phyloP scores from a whole-genome alignment of 257 asterid genomes.

The Verbena officinalis region DNA sequence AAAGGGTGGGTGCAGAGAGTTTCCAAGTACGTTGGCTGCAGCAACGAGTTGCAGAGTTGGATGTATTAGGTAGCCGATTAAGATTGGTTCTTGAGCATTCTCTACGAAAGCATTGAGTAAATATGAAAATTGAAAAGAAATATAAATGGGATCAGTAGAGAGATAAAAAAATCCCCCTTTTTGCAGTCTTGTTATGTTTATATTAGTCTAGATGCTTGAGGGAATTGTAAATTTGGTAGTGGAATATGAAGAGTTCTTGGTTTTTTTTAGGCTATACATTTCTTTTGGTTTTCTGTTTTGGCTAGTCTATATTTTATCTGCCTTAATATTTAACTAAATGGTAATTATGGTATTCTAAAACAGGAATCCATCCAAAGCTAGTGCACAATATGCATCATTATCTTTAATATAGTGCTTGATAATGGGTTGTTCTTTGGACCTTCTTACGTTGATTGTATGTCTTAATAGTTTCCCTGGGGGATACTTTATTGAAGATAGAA shows the following conservation, averaged over 20 bases:
- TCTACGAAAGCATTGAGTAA: constrained; percentile 46
- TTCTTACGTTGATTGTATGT: neutral
- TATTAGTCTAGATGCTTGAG: constrained; percentile 24
- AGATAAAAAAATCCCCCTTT: constrained; percentile 17
- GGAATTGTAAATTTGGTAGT: constrained; percentile 35
- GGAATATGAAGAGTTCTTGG: constrained; percentile 23
- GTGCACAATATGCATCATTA: no score
- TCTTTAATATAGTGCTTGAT: neutral
- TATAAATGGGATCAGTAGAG: constrained; percentile 27
- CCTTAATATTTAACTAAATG: constrained; percentile 3
- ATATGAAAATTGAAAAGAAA: neutral
- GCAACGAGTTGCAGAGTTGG: constrained; percentile 74
- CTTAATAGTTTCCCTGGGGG: constrained; percentile 11
- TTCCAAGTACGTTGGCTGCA: constrained; percentile 59
- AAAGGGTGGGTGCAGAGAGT: constrained; percentile 30
- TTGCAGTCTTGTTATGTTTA: constrained; percentile 20
- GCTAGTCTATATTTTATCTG: neutral
- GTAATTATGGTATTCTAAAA: neutral
- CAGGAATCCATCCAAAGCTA: neutral
- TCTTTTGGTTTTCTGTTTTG: neutral
- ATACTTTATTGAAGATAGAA: neutral
- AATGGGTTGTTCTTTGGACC: neutral
- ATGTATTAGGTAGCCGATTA: constrained; percentile 62
- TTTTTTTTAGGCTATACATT: neutral
- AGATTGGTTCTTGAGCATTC: constrained; percentile 72